A percentile compares a stretch with the other conserved stretches of the same genome.
phyloP scores from a whole-genome alignment of 1,139 yeast genomes.

The Candida sp. region DNA sequence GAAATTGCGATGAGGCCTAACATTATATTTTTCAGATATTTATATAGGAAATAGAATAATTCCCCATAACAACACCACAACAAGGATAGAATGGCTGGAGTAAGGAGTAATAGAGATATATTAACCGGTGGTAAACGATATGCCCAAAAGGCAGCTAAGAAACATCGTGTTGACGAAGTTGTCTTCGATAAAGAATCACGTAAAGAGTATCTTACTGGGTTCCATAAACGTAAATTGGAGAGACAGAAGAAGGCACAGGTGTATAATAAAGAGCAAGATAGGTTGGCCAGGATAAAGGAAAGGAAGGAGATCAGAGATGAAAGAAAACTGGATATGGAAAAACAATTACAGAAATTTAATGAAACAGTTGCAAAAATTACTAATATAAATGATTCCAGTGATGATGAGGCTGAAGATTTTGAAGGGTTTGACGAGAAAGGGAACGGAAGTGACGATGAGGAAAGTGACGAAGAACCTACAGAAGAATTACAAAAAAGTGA shows the following conservation, averaged over 20 bases:
- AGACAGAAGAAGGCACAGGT: conserved; percentile 85
- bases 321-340: conserved; percentile 61
- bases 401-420: conserved; percentile 38
- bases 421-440: conserved; percentile 31
- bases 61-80: neutral
- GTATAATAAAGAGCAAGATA: conserved; percentile 70
- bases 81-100: conserved; percentile 11
- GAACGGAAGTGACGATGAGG: conserved; percentile 11
- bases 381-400: conserved; percentile 27
- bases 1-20: neutral
- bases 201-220: conserved; percentile 85
- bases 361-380: conserved; percentile 48
- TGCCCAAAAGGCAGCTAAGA: conserved; percentile 60
- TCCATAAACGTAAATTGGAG: conserved; percentile 88
- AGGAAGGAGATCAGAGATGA: conserved; percentile 69
- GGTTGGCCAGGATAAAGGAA: conserved; percentile 72
- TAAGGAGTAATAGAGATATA: conserved; percentile 67
- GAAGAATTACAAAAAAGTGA: conserved; percentile 28
- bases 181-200: conserved; percentile 74
- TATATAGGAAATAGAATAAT: neutral
- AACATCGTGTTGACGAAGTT: conserved; percentile 75
- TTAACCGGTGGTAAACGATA: conserved; percentile 87
- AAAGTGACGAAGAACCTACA: conserved; percentile 12
- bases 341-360: conserved; percentile 56
- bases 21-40: neutral